Evolutionary conservation across 768 basidiomycete genomes (phyloP).

Genomic region (Paxillus rubicundulus): DNA sequence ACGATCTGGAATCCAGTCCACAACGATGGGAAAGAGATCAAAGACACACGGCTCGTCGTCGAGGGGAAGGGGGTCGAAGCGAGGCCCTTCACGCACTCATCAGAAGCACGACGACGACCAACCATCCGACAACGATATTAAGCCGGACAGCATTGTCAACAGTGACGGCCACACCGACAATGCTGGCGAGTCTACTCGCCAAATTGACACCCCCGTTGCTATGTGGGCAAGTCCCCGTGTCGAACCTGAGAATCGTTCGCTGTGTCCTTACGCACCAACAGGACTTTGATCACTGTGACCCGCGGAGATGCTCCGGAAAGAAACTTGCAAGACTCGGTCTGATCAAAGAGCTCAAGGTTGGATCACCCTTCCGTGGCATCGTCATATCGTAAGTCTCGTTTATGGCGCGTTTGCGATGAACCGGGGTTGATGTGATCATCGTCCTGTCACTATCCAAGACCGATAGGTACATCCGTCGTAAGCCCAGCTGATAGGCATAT

Average conservation of each 20-base stretch:
- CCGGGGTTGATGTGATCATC: background rate
- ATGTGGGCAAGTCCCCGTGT: slow-evolving; percentile 80
- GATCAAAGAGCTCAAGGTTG: slow-evolving; percentile 80
- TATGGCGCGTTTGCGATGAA: background rate
- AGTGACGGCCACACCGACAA: background rate
- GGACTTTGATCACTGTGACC: slow-evolving; percentile 99
- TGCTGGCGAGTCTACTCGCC: background rate
- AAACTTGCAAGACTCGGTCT: slow-evolving; percentile 84
- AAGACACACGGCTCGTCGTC: slow-evolving; percentile 3
- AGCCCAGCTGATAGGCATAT: slow-evolving; percentile 85
- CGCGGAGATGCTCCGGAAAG: slow-evolving; percentile 83
- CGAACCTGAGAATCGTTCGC: background rate
- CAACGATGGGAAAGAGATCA: slow-evolving; percentile 6
- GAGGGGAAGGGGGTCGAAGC: background rate
- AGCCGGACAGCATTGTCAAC: background rate
- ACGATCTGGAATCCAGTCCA: no score
- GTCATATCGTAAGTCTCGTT: slow-evolving; percentile 79
- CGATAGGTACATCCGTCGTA: slow-evolving; percentile 76
- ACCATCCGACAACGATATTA: background rate
- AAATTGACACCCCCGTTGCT: slow-evolving; percentile 74
- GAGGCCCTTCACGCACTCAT: background rate
- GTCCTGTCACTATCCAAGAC: slow-evolving; percentile 44
- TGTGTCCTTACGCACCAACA: slow-evolving; percentile 25
- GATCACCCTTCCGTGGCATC: slow-evolving; percentile 83
- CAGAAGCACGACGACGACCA: background rate